Percentiles rank a stretch among this genome's conserved stretches.
These are phyloP conservation scores for Neurospora sp. DNA, from an alignment of 2,329 filamentous ascomycete genomes.

Conservation along the genomic window DNA sequence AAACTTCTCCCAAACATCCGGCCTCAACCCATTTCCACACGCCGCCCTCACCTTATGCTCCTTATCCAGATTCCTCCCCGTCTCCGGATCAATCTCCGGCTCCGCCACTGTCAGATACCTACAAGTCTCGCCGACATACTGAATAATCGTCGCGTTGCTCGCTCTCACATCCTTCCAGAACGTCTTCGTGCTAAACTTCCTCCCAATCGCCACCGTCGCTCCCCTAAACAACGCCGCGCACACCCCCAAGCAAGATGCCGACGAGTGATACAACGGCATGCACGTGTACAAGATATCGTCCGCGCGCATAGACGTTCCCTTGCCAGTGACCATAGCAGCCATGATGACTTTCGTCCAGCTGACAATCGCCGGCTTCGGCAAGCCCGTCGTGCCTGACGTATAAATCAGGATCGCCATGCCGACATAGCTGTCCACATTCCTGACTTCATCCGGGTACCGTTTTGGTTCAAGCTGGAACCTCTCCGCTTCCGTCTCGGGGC, in stretches of 20 bases:
- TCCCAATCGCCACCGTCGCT: constrained; percentile 59
- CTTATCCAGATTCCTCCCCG: constrained; percentile 59
- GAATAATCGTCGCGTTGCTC: constrained; percentile 61
- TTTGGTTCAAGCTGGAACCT: constrained; percentile 38
- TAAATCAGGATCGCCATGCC: constrained; percentile 69
- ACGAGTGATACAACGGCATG: constrained; percentile 84
- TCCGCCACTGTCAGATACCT: constrained; percentile 67
- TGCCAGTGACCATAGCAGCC: constrained; percentile 39
- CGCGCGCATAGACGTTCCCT: constrained; percentile 44
- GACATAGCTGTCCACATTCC: constrained; percentile 37
- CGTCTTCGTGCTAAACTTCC: constrained; percentile 63
- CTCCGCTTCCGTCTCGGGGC: constrained; percentile 43
- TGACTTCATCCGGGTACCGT: constrained; percentile 48
- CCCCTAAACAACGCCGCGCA: constrained; percentile 47
- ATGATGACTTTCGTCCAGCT: constrained; percentile 56
- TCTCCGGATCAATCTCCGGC: constrained; percentile 49
- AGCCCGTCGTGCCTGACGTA: constrained; percentile 74
- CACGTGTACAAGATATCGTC: constrained; percentile 68
- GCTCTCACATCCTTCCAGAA: constrained; percentile 71
- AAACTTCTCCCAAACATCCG: constrained; percentile 77
- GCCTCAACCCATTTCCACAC: constrained; percentile 75
- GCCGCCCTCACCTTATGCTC: constrained; percentile 62
- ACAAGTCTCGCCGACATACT: constrained; percentile 82
- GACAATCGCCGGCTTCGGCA: constrained; percentile 70
- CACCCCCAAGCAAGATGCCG: constrained; percentile 61